Base-by-base conservation (phyloP, 257 asterid species). In the Gardenia jasminoides region DNA sequence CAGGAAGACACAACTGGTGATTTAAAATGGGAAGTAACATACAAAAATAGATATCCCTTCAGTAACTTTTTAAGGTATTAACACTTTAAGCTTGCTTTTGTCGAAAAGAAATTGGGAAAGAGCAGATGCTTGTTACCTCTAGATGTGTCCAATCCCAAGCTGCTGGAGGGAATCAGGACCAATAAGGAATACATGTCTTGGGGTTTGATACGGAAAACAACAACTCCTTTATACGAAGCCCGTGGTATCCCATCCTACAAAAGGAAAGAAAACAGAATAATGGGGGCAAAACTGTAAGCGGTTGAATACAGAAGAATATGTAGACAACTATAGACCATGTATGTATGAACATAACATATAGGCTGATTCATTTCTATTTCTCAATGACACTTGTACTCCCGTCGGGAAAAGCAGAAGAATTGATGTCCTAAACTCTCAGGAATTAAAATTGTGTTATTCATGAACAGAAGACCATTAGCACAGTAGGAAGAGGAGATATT, bases 181-280 rank as follows among this genome's bases (percentile, higher is more conserved):
- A 62, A 96, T 90, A 82, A 96, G 90, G 93, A 92, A 93, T 24
- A 96, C 89, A 7, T 93, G 97, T 77, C 96, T 88, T 84, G 88
- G 80, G 19, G 87, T 82, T 83, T 92, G 90, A 85, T 87, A 88
- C 97, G 90, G 78, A 96, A 90, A 84, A 92, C 97, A 26, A 96
- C 98, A 44, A 92, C 87, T 74, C 98, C 98, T 85, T 93, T 92
- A 83, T 96, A 96, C 43, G 97, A 92, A 64, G 99, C 75, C 83
- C 99, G 88, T 36, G 99, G 99, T 81, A 93, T 86, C 72, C 97
- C 99, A 50, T 96, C 98, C 98, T 94, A 88, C 30, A 82, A 78
- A 70, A 84, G 52, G 67, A 72, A 78, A n/a, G 64, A 69, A 54
- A 36, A 41, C 33, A 24, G 58, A 70, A 13, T 67, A 24, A 39